These are phyloP conservation scores for Fraxinus baroniana DNA, from an alignment of 305 asterid genomes.

Conservation along the genomic window DNA sequence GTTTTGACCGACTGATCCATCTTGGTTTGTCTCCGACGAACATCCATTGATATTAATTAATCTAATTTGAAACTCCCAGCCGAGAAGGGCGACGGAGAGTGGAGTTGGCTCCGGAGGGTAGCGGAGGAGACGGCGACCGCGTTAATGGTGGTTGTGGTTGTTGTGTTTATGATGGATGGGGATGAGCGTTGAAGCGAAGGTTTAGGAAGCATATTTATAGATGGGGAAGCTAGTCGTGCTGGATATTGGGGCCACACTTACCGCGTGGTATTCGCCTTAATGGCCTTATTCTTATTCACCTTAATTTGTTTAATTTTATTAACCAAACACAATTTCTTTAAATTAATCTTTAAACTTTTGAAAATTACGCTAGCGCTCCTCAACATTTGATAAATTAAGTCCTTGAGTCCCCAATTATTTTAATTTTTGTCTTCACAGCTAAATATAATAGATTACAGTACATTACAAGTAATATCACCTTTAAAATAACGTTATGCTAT, in stretches of 20 bases:
- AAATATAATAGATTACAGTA: background rate
- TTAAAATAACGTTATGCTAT: background rate
- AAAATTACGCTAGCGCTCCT: background rate
- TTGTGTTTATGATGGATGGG: background rate
- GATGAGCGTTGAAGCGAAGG: constrained; percentile 24
- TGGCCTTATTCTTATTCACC: background rate
- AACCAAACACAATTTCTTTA: background rate
- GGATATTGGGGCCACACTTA: constrained; percentile 17
- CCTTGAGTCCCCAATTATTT: background rate
- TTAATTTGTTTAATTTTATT: background rate
- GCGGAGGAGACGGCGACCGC: no score
- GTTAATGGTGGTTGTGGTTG: background rate
- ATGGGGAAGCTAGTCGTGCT: constrained; percentile 24
- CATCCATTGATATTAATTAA: constrained; percentile 16
- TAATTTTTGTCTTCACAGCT: background rate
- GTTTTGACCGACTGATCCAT: background rate
- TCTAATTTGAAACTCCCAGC: background rate
- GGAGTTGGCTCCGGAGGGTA: no score
- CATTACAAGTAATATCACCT: background rate
- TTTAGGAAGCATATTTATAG: constrained; percentile 25
- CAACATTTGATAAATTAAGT: background rate
- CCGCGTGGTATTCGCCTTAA: constrained; percentile 20
- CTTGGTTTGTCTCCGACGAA: constrained; percentile 27
- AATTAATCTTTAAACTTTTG: background rate
- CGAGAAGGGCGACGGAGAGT: background rate